A percentile compares a stretch with the other conserved stretches of the same genome.
Evolutionary conservation across 169 alveolate genomes (phyloP).

Genomic region (Cryptosporidium tyzzeri): DNA sequence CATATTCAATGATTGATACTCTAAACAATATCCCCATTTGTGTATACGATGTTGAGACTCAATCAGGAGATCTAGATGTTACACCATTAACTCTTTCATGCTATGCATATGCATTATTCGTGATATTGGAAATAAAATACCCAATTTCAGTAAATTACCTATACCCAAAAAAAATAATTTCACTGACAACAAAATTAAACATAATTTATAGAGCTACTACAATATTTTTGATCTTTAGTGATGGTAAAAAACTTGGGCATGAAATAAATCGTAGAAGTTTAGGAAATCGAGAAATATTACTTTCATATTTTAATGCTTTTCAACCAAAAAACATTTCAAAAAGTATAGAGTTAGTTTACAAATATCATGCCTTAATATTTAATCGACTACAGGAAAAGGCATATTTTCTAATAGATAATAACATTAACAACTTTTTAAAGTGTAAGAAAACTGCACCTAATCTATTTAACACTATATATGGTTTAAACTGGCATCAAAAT

Average conservation of each 20-base stretch:
- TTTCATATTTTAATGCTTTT: constrained; percentile 57
- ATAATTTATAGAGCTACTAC: constrained; percentile 50
- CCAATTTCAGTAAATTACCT: constrained; percentile 17
- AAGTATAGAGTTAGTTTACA: background rate
- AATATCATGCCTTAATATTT: constrained; percentile 7
- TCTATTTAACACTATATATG: constrained; percentile 30
- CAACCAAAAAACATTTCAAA: constrained; percentile 2
- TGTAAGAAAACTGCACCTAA: constrained; percentile 21
- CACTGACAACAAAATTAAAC: constrained; percentile 27
- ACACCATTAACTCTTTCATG: constrained; percentile 61
- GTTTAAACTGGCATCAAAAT: constrained; percentile 67
- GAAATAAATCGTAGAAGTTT: constrained; percentile 1
- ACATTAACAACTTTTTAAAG: background rate
- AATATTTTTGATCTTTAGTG: constrained; percentile 45
- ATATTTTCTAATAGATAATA: constrained; percentile 34
- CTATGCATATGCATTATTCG: constrained; percentile 48
- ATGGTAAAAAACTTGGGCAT: constrained; percentile 8
- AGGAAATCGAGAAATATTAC: constrained; percentile 1
- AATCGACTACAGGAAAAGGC: constrained; percentile 66
- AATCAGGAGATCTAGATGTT: constrained; percentile 68
- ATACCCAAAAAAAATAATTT: constrained; percentile 45
- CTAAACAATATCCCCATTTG: constrained; percentile 68
- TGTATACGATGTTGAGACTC: constrained; percentile 46
- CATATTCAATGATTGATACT: constrained; percentile 23
- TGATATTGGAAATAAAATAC: constrained; percentile 6